Conservation (phyloP, 148 eudicot genomes). For the Suaeda aralocaspica region DNA sequence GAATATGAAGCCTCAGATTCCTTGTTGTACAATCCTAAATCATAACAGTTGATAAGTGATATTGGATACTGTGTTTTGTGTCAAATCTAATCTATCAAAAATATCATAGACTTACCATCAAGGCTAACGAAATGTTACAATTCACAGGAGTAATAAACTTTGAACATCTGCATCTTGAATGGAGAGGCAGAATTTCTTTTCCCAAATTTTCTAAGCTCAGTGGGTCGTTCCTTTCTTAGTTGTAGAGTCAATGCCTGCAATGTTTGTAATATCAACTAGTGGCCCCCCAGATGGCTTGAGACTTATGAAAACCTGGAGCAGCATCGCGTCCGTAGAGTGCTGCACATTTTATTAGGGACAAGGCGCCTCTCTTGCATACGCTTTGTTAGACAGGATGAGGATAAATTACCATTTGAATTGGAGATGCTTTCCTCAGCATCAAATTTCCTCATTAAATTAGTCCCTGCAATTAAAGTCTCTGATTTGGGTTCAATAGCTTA, state of each 20-base stretch:
- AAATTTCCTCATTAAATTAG: slow-evolving; percentile 58
- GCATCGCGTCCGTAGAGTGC: slow-evolving; percentile 20
- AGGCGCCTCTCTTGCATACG: slow-evolving; percentile 22
- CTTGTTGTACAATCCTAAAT: slow-evolving; percentile 38
- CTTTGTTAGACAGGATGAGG: slow-evolving; percentile 23
- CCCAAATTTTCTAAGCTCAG: slow-evolving; percentile 43
- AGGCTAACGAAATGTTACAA: slow-evolving; percentile 23
- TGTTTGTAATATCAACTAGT: slow-evolving; percentile 59
- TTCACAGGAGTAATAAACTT: slow-evolving; percentile 62
- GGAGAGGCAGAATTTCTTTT: slow-evolving; percentile 54
- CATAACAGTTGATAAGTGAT: slow-evolving; percentile 6
- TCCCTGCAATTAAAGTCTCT: slow-evolving; percentile 37
- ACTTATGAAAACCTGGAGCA: slow-evolving; percentile 26
- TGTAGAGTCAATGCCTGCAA: slow-evolving; percentile 12
- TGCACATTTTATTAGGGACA: slow-evolving; percentile 10
- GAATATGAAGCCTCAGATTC: slow-evolving; percentile 37
- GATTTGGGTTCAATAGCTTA: slow-evolving; percentile 24
- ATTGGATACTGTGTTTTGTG: slow-evolving; percentile 1
- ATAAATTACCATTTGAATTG: slow-evolving; percentile 26
- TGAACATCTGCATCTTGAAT: slow-evolving; percentile 80
- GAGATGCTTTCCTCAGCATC: slow-evolving; percentile 49
- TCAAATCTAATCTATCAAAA: slow-evolving; percentile 8
- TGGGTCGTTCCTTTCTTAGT: slow-evolving; percentile 31
- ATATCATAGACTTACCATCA: slow-evolving; percentile 42
- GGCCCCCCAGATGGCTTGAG: slow-evolving; percentile 38